A percentile compares a stretch with the other conserved stretches of the same genome.
These are phyloP conservation scores for Phytophthora pistaciae DNA, from an alignment of 352 stramenopile genomes.

Conservation along the genomic window DNA sequence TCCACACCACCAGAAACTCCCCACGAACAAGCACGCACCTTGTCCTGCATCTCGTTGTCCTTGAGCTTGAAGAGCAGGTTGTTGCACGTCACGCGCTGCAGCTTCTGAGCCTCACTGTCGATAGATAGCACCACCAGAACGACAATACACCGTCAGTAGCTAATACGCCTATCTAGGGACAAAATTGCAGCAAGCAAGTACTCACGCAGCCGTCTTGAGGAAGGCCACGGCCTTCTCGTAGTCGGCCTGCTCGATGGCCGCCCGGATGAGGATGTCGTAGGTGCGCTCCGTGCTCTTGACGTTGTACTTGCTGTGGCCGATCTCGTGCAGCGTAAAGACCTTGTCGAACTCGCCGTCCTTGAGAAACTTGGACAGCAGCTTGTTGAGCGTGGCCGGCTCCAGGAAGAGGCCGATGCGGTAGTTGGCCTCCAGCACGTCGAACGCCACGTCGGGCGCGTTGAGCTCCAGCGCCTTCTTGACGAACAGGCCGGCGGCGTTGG, in stretches of 20 bases:
- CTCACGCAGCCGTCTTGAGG: constrained; percentile 81
- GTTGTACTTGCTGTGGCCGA: constrained; percentile 80
- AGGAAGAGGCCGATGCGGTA: constrained; percentile 88
- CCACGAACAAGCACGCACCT: constrained; percentile 32
- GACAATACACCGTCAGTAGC: constrained; percentile 10
- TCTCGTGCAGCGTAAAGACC: constrained; percentile 81
- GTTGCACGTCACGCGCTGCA: constrained; percentile 90
- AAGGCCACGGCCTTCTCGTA: constrained; percentile 76
- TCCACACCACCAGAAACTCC: neutral
- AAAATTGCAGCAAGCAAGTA: constrained; percentile 10
- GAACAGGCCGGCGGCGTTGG: constrained; percentile 78
- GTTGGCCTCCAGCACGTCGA: constrained; percentile 84
- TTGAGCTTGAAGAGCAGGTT: constrained; percentile 91
- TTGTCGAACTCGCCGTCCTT: constrained; percentile 83
- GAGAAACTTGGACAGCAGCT: constrained; percentile 85
- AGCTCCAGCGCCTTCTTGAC: constrained; percentile 89
- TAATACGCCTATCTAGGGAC: neutral
- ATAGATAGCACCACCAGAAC: constrained; percentile 8
- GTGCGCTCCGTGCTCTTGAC: constrained; percentile 88
- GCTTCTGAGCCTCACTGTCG: constrained; percentile 67
- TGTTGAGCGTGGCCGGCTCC: constrained; percentile 84
- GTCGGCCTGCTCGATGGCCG: constrained; percentile 78
- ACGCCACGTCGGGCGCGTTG: constrained; percentile 70
- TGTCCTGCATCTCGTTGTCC: constrained; percentile 77
- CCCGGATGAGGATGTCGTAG: constrained; percentile 87